Percentiles rank a stretch among this genome's conserved stretches.
Conservation (phyloP, 352 stramenopile genomes). For the Blastocystis sp. region DNA sequence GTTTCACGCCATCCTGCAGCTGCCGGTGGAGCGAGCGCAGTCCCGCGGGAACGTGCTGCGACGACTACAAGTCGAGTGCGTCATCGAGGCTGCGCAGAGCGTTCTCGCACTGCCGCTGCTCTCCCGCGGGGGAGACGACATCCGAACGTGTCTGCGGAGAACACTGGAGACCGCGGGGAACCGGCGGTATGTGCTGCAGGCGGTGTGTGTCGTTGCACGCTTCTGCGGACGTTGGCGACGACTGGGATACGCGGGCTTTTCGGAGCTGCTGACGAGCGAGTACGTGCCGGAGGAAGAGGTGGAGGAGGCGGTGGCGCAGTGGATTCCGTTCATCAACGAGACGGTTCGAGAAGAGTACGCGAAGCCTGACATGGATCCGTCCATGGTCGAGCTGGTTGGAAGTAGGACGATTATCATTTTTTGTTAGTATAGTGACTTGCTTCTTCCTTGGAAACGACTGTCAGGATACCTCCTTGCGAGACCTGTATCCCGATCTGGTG, state of each 20-base stretch:
- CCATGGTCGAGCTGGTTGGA: background rate
- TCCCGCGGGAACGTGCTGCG: background rate
- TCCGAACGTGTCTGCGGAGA: background rate
- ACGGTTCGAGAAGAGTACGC: background rate
- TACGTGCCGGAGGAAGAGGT: background rate
- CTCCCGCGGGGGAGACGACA: background rate
- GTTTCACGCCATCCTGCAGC: background rate
- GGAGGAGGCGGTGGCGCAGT: background rate
- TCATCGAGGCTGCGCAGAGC: background rate
- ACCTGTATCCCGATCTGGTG: background rate
- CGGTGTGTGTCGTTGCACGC: background rate
- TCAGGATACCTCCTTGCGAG: background rate
- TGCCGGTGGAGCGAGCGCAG: background rate
- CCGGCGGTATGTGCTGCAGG: background rate
- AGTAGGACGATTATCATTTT: background rate
- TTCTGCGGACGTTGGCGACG: background rate
- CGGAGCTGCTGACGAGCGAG: background rate
- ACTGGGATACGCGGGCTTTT: background rate
- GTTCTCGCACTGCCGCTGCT: background rate
- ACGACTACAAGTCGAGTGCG: background rate
- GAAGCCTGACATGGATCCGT: background rate
- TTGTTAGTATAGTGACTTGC: background rate
- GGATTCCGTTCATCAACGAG: background rate
- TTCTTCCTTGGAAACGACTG: background rate
- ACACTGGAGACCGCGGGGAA: background rate